Conservation (phyloP, 2,329 filamentous ascomycete species). For the Hymenoscyphus salicellus region DNA sequence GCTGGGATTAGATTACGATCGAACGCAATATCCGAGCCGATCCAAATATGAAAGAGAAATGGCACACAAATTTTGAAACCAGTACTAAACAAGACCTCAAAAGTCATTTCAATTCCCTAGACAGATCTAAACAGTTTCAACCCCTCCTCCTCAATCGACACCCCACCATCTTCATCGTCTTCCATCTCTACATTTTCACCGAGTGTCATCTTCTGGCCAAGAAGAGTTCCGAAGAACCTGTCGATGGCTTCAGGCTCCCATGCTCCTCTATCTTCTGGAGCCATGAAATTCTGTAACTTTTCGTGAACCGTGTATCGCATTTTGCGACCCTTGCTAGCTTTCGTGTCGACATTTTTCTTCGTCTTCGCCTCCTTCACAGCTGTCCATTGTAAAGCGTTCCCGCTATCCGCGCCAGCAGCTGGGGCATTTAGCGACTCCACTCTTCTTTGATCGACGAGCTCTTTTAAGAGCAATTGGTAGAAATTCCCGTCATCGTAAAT, state of each 20-base stretch:
- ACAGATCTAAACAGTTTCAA: constrained; percentile 36
- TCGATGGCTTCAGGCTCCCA: constrained; percentile 84
- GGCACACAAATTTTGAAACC: background rate
- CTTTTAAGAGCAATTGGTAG: constrained; percentile 88
- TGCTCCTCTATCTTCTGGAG: constrained; percentile 72
- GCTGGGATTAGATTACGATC: too few species aligned
- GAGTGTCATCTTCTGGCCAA: constrained; percentile 67
- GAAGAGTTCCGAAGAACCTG: constrained; percentile 69
- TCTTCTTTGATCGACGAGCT: constrained; percentile 85
- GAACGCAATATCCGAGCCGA: background rate
- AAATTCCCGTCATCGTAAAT: constrained; percentile 95
- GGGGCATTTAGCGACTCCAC: constrained; percentile 55
- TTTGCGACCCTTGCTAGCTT: constrained; percentile 92
- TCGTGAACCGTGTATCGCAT: constrained; percentile 93
- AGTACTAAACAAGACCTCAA: background rate
- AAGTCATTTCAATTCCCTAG: background rate
- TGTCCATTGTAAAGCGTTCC: constrained; percentile 52
- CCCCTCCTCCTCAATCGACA: constrained; percentile 31
- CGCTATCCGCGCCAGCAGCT: constrained; percentile 35
- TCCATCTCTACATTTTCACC: constrained; percentile 55
- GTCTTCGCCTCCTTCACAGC: constrained; percentile 74
- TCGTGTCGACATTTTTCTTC: constrained; percentile 82
- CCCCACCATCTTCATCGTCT: constrained; percentile 51
- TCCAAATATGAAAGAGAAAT: background rate
- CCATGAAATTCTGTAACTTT: constrained; percentile 98